phyloP scores from a whole-genome alignment of 768 basidiomycete species.

The Lactarius vividus region DNA sequence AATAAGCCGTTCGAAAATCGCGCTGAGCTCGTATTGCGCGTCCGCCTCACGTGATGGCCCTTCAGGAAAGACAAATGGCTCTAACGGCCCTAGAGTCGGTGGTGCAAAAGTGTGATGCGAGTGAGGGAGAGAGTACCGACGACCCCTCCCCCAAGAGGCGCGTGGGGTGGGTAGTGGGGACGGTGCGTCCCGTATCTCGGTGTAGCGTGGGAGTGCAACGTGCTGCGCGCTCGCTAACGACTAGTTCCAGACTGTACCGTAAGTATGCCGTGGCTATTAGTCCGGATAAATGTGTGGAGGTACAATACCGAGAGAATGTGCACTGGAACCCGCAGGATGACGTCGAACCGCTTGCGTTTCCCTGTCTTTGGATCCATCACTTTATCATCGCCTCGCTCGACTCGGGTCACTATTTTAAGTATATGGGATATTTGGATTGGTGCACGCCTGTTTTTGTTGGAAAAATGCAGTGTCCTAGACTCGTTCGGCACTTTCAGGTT shows the following conservation, averaged over 20 bases:
- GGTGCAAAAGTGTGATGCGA: background rate
- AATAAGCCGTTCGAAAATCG: slow-evolving; percentile 69
- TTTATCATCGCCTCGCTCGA: slow-evolving; percentile 75
- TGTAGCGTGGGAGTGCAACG: slow-evolving; percentile 15
- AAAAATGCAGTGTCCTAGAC: slow-evolving; percentile 60
- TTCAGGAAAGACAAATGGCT: background rate
- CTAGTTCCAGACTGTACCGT: slow-evolving; percentile 1
- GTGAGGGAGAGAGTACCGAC: background rate
- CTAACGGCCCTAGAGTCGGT: background rate
- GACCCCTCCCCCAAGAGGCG: background rate
- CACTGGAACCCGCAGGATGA: slow-evolving; percentile 80
- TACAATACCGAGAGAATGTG: slow-evolving; percentile 79
- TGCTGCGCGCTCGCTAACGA: slow-evolving; percentile 16
- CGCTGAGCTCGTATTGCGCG: slow-evolving; percentile 42
- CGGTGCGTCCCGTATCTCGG: slow-evolving; percentile 1
- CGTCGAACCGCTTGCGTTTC: slow-evolving; percentile 80
- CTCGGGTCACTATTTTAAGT: slow-evolving; percentile 78
- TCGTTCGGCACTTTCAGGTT: slow-evolving; percentile 64
- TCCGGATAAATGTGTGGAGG: background rate
- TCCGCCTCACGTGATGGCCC: slow-evolving; percentile 32
- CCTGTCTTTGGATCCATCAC: slow-evolving; percentile 62
- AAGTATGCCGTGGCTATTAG: background rate
- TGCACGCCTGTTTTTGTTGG: slow-evolving; percentile 74
- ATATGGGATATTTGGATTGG: slow-evolving; percentile 75
- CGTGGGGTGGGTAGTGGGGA: background rate